Base-by-base conservation (phyloP, 1,284 basidiomycete species). In the Apiotrichum domesticum region DNA sequence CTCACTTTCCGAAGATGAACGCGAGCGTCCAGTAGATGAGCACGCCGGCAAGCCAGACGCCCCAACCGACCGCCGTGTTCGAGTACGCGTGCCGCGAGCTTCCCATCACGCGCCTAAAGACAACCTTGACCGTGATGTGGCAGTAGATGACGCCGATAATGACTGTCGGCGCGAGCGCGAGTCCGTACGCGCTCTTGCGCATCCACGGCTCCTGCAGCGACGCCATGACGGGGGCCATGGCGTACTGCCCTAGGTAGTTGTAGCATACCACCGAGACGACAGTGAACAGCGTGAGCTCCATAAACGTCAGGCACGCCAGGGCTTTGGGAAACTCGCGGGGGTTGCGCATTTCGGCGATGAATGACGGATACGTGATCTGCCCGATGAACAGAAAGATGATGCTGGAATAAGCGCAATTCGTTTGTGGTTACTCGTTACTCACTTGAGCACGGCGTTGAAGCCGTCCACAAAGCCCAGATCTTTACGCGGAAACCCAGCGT, bases 11-110 rank as follows among this genome's bases (percentile, higher is more conserved):
- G 55, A 87, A 82, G 55, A 86, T 67, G 73, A 83, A 87, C 1
- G 81, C 83, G 33, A 82, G 57, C 13, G 81, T 64, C 85, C 85
- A 87, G 11, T 81, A 81, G 34, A 68, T 66, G 15, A 79, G 76
- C 49, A 84, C 78, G 66, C 86, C 83, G 0, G 67, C 79, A 9
- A 79, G 70, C 85, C 85, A 87, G 0, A 74, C 70, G 0, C 71
- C 62, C 85, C 85, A 87, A 0, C 82, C 84, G 34, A 80, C 59
- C n/a, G 80, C 45, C 3, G 83, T 83, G 77, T 87, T 82, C n/a
- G 75, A 75, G 64, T 81, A 74, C 3, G 78, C 73, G 66, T 84
- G 83, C 11, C 69, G 68, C 11, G 80, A 81, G 52, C 79, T 77
- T 41, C 76, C 76, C 2, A 65, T 55, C 59, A 78, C 71, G 55